Evolutionary conservation across 352 stramenopile genomes (phyloP), one percentile per base, ranked within the genome.

Genomic region (Pythium sp.): DNA sequence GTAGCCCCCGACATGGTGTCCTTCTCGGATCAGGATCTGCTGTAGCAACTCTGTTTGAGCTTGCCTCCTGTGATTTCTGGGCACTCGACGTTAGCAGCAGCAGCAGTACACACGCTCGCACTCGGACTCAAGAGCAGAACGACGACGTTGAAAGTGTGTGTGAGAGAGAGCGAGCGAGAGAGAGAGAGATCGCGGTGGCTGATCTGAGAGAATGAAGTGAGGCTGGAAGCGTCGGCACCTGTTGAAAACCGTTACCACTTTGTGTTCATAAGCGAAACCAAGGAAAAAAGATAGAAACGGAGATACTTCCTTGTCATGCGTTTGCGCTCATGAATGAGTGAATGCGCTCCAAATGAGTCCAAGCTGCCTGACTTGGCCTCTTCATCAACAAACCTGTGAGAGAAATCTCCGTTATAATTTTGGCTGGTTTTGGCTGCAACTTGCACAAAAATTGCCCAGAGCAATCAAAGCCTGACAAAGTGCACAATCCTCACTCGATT

Each of bases 1-100:
- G 70, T 74, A 24, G 60, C 60, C n/a, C 41, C 58, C 24, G 60
- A 69, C 59, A 69, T 69, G 60, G 1, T 57, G 15, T 43, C 20
- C 7, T 18, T 3, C 11, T 32, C 14, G 58, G 26, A 36, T 28
- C 14, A 24, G 22, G 1, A 47, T 5, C 20, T 3, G 43, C 43
- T 18, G 14, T 49, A 49, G 41, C 41, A 22, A 49, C 41, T n/a
- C 15, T 49, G 18, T 22, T 6, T 3, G 20, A n/a, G 7, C 18
- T 28, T 62, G 22, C 24, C 12, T 18, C 28, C 30, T 61, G 32
- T 62, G 22, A 14, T n/a, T 18, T 15, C 30, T 61, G 32, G 56
- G 22, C n/a, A 62, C 56, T 28, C 43, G 43, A 51, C 5, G 15
- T 18, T 22, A 51, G 43, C n/a, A 34, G 34, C n/a, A 63, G 58